Base-by-base conservation (phyloP, 768 basidiomycete genomes). In the Psilocybe cyanescens region DNA sequence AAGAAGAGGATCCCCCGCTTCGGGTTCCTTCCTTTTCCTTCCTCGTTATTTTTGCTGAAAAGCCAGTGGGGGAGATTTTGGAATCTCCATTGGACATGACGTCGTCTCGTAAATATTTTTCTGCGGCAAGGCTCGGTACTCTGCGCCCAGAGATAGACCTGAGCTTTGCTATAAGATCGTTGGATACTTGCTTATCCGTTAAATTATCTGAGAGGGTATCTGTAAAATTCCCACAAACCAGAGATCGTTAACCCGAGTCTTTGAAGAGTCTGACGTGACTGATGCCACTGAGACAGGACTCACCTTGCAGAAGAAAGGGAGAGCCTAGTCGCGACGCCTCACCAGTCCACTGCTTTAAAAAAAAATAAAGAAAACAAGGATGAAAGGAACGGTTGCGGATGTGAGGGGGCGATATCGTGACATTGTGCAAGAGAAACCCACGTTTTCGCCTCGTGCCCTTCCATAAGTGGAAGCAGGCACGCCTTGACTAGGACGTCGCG, bases 391-490 rank as follows among this genome's bases (percentile, higher is more conserved):
- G 69, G 71, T 69, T 67, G 69, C 69, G 67, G 64, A 55, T 54
- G 66, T 67, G 62, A 70, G 70, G 63, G 69, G 70, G 72, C 45
- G 63, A 67, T 44, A 44, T 62, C 59, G 67, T 62, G 70, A 68
- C 65, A 62, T 50, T 53, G 48, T 59, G 55, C 31, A 67, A 65
- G 67, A 67, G 41, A 58, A 61, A 74, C 76, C 70, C 78, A 78
- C 79, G 78, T 72, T 75, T 68, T 70, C 56, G 67, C 75, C 75
- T 72, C 78, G 76, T 78, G 78, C 68, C 68, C 73, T 71, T 67
- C 76, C 77, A 58, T 70, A 77, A 73, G 67, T 45, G 71, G 76
- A 66, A 68, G 49, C 17, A 55, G 29, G 60, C 63, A 60, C 64
- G 55, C 66, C 60, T 66, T 68, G 61, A 57, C 54, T 55, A 49